These are phyloP conservation scores for Protomyces inouyei DNA, from an alignment of 1,139 yeast species.

Conservation along the genomic window DNA sequence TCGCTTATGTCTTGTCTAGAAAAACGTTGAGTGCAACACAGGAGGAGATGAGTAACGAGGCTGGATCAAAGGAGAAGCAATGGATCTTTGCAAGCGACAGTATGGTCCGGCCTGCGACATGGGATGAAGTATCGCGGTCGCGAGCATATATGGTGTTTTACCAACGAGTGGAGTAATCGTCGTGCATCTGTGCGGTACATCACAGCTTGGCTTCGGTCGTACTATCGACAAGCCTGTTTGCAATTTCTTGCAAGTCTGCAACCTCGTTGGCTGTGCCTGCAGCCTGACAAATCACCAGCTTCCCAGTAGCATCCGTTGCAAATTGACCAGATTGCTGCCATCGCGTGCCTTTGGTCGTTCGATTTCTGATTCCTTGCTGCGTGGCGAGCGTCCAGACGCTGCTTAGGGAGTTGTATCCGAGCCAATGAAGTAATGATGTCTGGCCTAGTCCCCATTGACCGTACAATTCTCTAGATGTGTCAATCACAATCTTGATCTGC, in stretches of 20 bases:
- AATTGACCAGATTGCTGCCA: conserved; percentile 22
- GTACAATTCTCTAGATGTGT: conserved; percentile 2
- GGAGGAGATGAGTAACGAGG: conserved; percentile 4
- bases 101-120: conserved; percentile 21
- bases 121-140: conserved; percentile 28
- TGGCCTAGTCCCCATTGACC: conserved; percentile 20
- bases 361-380: conserved; percentile 16
- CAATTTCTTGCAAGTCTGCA: conserved; percentile 4
- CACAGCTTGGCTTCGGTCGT: neutral
- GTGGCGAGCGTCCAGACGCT: conserved; percentile 11
- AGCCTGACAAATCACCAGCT: neutral
- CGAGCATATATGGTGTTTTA: conserved; percentile 28
- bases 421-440: conserved; percentile 4
- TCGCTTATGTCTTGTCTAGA: conserved; percentile 26
- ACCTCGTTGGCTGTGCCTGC: conserved; percentile 13
- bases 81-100: conserved; percentile 31
- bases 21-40: conserved; percentile 18
- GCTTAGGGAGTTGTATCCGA: conserved; percentile 7
- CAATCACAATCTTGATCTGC: conserved; percentile 4
- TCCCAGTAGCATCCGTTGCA: neutral
- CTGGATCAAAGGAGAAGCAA: conserved; percentile 22
- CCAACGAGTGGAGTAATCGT: conserved; percentile 1
- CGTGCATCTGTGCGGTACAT: neutral
- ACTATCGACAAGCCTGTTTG: neutral
- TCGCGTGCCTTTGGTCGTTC: conserved; percentile 20